Evolutionary conservation across 345 rosid genomes (phyloP), one percentile per base, ranked within the genome.

Genomic region (Linum tenue): DNA sequence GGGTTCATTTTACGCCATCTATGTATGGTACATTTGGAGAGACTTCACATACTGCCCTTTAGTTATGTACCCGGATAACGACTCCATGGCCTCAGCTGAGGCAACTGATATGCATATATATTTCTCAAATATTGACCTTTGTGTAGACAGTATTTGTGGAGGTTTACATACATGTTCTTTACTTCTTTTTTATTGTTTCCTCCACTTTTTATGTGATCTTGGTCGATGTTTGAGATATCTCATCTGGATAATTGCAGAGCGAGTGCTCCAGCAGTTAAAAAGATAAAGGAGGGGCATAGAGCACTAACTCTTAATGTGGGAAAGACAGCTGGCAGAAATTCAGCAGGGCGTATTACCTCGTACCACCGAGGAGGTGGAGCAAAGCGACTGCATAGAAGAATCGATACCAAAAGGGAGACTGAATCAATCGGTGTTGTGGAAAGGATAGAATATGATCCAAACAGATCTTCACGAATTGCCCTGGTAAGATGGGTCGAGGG

Each of bases 291-390:
- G 22, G 38, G 7, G 9, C 37, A 57, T 12, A 37, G 39, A 35
- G 39, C 38, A 3, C 36, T 62, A 73, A 77, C 68, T 59, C 62
- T 60, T n/a, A 3, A 51, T 59, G 39, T 56, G 7, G 69, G 68
- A 14, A 66, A 67, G 35, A 42, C 67, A 39, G 66, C 58, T 15
- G 66, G 69, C 48, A 67, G 78, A 64, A 75, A 75, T 55, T 75
- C 72, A 12, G 36, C 66, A 37, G 71, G 75, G 58, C 78, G 72
- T 37, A 70, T 67, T 53, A 75, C 72, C 50, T 41, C 59, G 38
- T 75, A 63, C 48, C 75, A 70, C 59, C 59, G 72, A 61, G 78
- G 75, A 59, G 78, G 75, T 39, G 78, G 78, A 50, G 63, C 72
- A 56, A 75, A 75, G 66, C 64, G 72, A 63, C 59, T 67, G 66